Evolutionary conservation across 306 rosid species (phyloP), one percentile per base, ranked within the genome.

Genomic region (Heteromeles arbutifolia): DNA sequence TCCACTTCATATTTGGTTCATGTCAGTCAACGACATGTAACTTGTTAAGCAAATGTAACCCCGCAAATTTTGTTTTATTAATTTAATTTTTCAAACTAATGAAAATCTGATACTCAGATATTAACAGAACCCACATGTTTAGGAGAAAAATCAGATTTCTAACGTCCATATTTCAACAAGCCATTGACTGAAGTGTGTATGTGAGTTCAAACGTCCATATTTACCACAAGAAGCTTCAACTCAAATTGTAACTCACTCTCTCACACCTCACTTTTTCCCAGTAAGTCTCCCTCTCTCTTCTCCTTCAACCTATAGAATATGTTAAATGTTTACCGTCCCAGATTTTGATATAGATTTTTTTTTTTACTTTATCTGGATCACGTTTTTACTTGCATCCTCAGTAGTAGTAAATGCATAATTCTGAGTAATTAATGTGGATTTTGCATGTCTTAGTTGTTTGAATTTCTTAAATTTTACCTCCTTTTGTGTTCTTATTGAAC

Each of bases 41-140:
- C 2, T 34, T 34, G 39, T 34, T 34, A 34, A 34, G 39, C 39
- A 34, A 48, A 48, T 14, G 54, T 1, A 18, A 4, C 54, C 18
- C 21, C 54, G 18, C 19, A 34, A 48, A 14, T 48, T 48, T 48
- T 12, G 18, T 48, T 48, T 48, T 14, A 11, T 48, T 48, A 3
- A 54, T 54, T 54, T 17, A 56, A 17, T 28, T 34, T 26, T 24
- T 26, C 50, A 29, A 70, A 70, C 26, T 50, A 12, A 44, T 10
- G 58, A 57, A 77, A 59, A 56, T 57, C 9, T 3, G 59, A 19
- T 77, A 28, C n/a, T 61, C 21, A 58, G 12, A 68, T 53, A 31
- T 56, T 57, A 77, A 77, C 52, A 53, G 62, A 77, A 77, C 25
- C 72, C 77, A 18, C 19, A 2, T 63, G 45, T 70, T 71, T 25